Percentiles rank a stretch among this genome's conserved stretches.
Conservation (phyloP, 345 rosid genomes). For the Brassica napus region Da-Ae NC_063449.1:15807501-15808000, state of each 20-base stretch:
- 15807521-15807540: slow-evolving; percentile 73
- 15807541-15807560: slow-evolving; percentile 86
- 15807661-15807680: slow-evolving; percentile 70
- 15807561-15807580: slow-evolving; percentile 56
- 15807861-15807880: slow-evolving; percentile 91
- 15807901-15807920: slow-evolving; percentile 83
- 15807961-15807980: slow-evolving; percentile 83
- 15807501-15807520: slow-evolving; percentile 57
- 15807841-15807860: slow-evolving; percentile 46
- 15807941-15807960: slow-evolving; percentile 84
- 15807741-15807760: slow-evolving; percentile 72
- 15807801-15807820: neutral
- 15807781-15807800: neutral
- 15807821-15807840: slow-evolving; percentile 3
- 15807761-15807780: slow-evolving; percentile 94
- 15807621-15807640: slow-evolving; percentile 83
- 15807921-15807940: slow-evolving; percentile 88
- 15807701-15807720: slow-evolving; percentile 73
- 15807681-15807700: slow-evolving; percentile 68
- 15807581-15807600: slow-evolving; percentile 66
- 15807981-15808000: slow-evolving; percentile 61
- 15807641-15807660: slow-evolving; percentile 94
- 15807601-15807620: slow-evolving; percentile 94
- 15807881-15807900: slow-evolving; percentile 96
- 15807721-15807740: slow-evolving; percentile 45